phyloP scores from a whole-genome alignment of 2,329 filamentous ascomycete genomes.

The Penicillium sp. region DNA sequence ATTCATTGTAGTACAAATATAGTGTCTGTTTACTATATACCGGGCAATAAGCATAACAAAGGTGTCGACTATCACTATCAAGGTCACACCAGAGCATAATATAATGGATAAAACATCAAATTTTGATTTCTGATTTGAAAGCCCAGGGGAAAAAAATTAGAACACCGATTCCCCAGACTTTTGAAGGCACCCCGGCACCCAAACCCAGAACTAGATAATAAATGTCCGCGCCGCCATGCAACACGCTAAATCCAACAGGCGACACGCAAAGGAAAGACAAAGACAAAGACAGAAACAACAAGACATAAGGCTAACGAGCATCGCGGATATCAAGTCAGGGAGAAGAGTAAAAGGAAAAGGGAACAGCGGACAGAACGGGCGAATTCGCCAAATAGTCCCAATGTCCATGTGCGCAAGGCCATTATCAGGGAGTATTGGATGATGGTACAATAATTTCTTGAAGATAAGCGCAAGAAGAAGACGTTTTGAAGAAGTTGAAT shows the following conservation, averaged over 20 bases:
- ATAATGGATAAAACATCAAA: neutral
- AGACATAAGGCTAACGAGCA: constrained; percentile 1
- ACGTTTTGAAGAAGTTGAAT: neutral
- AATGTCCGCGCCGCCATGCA: constrained; percentile 13
- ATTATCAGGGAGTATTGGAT: neutral
- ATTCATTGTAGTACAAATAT: neutral
- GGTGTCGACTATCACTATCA: neutral
- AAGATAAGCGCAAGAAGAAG: neutral
- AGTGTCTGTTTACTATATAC: neutral
- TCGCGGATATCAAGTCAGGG: neutral
- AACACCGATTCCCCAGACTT: constrained; percentile 8
- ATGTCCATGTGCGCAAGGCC: neutral
- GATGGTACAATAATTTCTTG: neutral
- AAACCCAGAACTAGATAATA: neutral
- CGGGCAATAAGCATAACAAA: neutral
- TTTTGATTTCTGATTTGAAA: constrained; percentile 2
- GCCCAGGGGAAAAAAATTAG: neutral
- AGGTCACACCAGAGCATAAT: neutral
- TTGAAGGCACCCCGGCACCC: neutral
- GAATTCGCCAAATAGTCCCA: neutral
- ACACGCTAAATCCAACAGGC: constrained; percentile 13
- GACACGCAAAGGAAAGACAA: neutral
- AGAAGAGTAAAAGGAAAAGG: neutral
- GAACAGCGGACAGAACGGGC: neutral
- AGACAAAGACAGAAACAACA: neutral